Base-by-base conservation (phyloP, 108 stramenopile genomes). In the Cyclotella sp. region DNA sequence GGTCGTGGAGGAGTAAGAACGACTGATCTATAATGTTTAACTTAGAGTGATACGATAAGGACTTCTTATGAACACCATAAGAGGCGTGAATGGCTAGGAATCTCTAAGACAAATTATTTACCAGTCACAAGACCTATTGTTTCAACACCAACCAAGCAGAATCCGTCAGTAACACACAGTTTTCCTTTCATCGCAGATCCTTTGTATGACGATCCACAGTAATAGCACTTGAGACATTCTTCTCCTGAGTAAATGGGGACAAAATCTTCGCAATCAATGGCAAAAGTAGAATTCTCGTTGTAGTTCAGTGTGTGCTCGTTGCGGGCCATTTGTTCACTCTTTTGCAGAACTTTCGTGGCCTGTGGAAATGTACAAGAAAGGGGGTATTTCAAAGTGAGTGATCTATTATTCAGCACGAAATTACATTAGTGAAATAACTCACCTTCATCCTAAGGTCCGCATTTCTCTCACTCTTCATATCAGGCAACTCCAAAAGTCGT, bases 291-390 rank as follows among this genome's bases (percentile, higher is more conserved):
- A 45, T 91, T 87, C 74, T 97, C 97, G 76, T 99, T 97, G 76
- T 99, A 99, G 73, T 99, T 94, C 39, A 99, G 82, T 60, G 88
- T 80, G 75, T 95, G 90, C 72, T 98, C 98, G 77, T 99, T 99
- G 19, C 97, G 92, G 34, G 93, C 99, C 92, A 97, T 96, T 82
- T 98, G 96, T 78, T 99, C 97, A 68, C 91, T 92, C 86, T 97
- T 97, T 75, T 97, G 96, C 45, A 98, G 84, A 3, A 99, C 96
- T 87, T 98, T 97, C 44, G 87, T 87, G 7, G 98, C 98, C 76
- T 76, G 28, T 34, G 0, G 60, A 57, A 9, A 6, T 15, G 26
- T n/a, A 9, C 29, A 18, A n/a, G n/a, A n/a, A n/a, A n/a, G n/a
- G n/a, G n/a, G n/a, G n/a, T n/a, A n/a, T n/a, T n/a, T n/a, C n/a